Percentiles rank a stretch among this genome's conserved stretches.
Evolutionary conservation across 208 protist species (phyloP).

Genomic region (Acanthamoeba culbertsoni): DNA sequence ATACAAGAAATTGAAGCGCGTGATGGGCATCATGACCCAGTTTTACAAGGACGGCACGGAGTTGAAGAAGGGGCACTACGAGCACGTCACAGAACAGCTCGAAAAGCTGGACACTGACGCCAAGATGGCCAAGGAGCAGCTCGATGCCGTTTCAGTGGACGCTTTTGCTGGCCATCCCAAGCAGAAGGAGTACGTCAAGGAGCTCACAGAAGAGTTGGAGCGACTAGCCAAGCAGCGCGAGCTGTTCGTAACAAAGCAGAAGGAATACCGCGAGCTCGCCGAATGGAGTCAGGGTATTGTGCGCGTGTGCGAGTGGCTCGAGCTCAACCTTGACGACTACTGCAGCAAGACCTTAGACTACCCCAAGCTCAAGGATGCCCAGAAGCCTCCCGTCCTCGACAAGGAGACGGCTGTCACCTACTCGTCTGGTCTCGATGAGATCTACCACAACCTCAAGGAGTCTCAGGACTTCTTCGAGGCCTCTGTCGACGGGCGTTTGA

Average conservation of each 20-base stretch:
- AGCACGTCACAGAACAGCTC: neutral
- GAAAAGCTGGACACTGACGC: neutral
- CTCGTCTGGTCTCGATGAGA: constrained; percentile 7
- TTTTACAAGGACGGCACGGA: constrained; percentile 39
- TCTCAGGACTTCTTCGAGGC: constrained; percentile 44
- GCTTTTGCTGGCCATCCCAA: neutral
- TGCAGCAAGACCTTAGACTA: constrained; percentile 41
- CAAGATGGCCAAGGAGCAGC: constrained; percentile 20
- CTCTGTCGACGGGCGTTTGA: neutral
- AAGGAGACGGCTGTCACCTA: neutral
- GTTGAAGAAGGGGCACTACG: neutral
- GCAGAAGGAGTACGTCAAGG: constrained; percentile 22
- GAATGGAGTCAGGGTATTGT: constrained; percentile 37
- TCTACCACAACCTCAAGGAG: constrained; percentile 32
- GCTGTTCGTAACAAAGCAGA: neutral
- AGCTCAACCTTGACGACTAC: constrained; percentile 43
- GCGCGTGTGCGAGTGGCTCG: constrained; percentile 48
- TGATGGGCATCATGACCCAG: constrained; percentile 38
- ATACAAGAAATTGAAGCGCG: constrained; percentile 25
- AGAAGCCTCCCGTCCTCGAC: neutral
- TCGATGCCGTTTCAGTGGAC: neutral
- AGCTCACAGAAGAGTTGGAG: neutral
- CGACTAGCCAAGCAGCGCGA: neutral
- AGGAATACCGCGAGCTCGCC: neutral
- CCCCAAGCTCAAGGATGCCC: constrained; percentile 45